Base-by-base conservation (phyloP, 768 basidiomycete species). In the Boletus insuetus region DNA sequence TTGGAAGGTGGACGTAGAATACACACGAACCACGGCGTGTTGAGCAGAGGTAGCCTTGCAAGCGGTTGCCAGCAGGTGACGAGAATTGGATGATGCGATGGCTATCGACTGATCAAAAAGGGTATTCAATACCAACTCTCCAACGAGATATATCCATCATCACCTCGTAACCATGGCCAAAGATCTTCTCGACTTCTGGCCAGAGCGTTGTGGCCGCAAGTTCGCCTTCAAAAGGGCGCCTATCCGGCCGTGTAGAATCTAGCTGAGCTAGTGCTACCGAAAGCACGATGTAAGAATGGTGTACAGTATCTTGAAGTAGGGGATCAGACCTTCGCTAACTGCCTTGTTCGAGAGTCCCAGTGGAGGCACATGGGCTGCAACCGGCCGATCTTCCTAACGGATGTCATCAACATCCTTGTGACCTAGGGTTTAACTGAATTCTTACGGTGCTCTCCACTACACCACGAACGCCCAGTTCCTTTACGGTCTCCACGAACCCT, bases 101-200 rank as follows among this genome's bases (percentile, higher is more conserved):
- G 89, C 81, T 45, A 95, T 89, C 9, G 91, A 88, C 92, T 96
- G 55, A 14, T 46, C 20, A 6, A 44, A 40, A 43, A 51, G 26
- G 47, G 37, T 14, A 32, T 44, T 40, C 29, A 58, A 22, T 29
- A 19, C 41, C 26, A 14, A 17, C 29, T 34, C 49, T 38, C 35
- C 53, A 4, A 45, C 34, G 32, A 42, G 20, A 50, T 2, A 24
- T n/a, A 59, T 45, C 6, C 17, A 31, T 55, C 34, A 1, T 51
- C 56, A 89, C 93, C 82, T 99, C 97, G 64, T 98, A 98, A 40
- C 96, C 94, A 70, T 98, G 97, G 6, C 96, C 97, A 69, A 97
- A 99, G 1, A 99, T 78, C 69, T 99, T 99, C 64, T 98, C 97
- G 1, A 85, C 76, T 74, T 99, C 97, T 0, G 96, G 97, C 97